Base-by-base conservation (phyloP, 139 green algal genomes). In the Parachlorella kessleri region DNA sequence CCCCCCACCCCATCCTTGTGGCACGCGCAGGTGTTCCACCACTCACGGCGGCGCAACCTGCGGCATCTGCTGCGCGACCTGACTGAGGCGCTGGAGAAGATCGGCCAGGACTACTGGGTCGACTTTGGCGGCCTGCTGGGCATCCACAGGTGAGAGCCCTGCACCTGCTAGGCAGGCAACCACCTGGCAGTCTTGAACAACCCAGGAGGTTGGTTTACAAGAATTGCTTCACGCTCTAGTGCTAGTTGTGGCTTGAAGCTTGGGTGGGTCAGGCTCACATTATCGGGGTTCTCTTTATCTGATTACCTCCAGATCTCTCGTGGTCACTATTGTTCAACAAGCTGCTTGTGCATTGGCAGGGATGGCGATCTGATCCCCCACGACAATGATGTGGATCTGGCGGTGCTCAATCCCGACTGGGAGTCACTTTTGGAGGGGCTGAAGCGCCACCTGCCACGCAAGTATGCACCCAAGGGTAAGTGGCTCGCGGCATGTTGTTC, bases 341-440 rank as follows among this genome's bases (percentile, higher is more conserved):
- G n/a, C n/a, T n/a, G n/a, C n/a, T n/a, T n/a, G n/a, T n/a, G n/a
- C n/a, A n/a, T n/a, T n/a, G n/a, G n/a, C 48, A 59, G 48, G 48
- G 64, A 80, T 6, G 64, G 64, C 40, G 64, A 80, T 35, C 65
- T 80, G 26, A 73, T 80, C 32, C 64, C 80, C 30, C 73, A 91
- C 74, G 86, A 91, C 74, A 91, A 91, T 73, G 86, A 91, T 70
- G 66, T 86, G 3, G 85, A 90, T 55, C 37, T 90, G 26, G 85
- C 87, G 0, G 67, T 90, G 33, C 70, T 88, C 1, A 70, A 90
- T 41, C 85, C 85, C 1, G 70, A 90, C 67, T 90, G 83, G 83
- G 73, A 76, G 10, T 14, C 21, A 5, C 77, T 90, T 65, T 69
- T 86, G 23, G 64, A 54, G 4, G 38, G 14, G 0, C 80, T 90